Base-by-base conservation (phyloP, 2,329 filamentous ascomycete species). In the Remersonia thermophila region DNA sequence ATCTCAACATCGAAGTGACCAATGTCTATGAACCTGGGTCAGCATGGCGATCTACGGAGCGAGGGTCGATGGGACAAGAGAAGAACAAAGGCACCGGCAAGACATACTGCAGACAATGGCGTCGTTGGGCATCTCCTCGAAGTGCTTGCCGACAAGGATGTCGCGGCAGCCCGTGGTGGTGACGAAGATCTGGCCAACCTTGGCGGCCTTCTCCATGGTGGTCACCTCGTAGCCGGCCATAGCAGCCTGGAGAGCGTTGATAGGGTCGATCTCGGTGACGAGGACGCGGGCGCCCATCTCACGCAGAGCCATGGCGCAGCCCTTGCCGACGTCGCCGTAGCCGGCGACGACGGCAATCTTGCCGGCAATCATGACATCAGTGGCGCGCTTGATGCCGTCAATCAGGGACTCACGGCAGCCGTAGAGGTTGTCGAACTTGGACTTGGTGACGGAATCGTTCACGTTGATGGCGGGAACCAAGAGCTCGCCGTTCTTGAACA, bases 381-480 rank as follows among this genome's bases (percentile, higher is more conserved):
- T 98, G 55, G 91, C 89, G 71, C 89, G 89, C 83, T 96, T 98
- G 80, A 98, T 96, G 64, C 91, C 91, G 65, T 98, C 91, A 57
- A 98, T 80, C 55, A 98, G 82, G 47, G 89, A 95, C 73, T 96
- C 91, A 62, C 86, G 81, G 85, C 91, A 96, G 60, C 91, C 89
- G 77, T 96, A 98, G 50, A 96, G 71, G 80, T 98, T 98, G 78
- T 96, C 91, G 64, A 98, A 98, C 78, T 98, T 98, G 69, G 86
- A 94, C 81, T 96, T 98, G 67, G 91, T 98, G 61, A 98, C 89
- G 42, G 83, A 87, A 79, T 98, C 89, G 73, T 98, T 96, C 75
- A 98, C 89, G 67, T 98, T 98, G 80, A 96, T 85, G 66, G 89
- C 75, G 51, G 91, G 91, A 51, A 94, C 83, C 46, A 94, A 80